These are phyloP conservation scores for Aegilops longissima DNA, from an alignment of 176 grass and related monocot genomes.

Conservation along the genomic window DNA sequence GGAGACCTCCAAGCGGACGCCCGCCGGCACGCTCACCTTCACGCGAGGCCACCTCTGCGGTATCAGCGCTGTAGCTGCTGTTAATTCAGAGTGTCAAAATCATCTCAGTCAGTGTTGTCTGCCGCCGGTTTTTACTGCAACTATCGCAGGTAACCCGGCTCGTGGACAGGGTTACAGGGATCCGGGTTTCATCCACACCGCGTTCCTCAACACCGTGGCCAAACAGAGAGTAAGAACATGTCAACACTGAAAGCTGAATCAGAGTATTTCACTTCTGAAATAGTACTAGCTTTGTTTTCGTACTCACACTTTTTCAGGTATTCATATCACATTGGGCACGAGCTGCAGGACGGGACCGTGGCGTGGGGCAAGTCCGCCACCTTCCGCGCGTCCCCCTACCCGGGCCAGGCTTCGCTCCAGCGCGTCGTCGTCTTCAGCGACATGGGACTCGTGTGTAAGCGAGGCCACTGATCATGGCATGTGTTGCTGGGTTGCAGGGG, in stretches of 20 bases:
- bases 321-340: constrained; percentile 62
- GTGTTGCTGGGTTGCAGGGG: neutral
- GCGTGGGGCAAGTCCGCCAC: constrained; percentile 60
- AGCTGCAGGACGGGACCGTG: constrained; percentile 51
- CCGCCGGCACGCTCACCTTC: constrained; percentile 74
- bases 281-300: too few species aligned
- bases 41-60: constrained; percentile 54
- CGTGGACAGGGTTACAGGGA: constrained; percentile 77
- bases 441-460: constrained; percentile 47
- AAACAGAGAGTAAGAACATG: constrained; percentile 58
- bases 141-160: constrained; percentile 52
- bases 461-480: neutral
- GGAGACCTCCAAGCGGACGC: constrained; percentile 38
- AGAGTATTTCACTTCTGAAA: too few species aligned
- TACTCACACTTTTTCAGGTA: constrained; percentile 37
- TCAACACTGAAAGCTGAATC: too few species aligned
- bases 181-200: constrained; percentile 85
- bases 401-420: constrained; percentile 75
- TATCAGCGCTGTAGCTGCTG: constrained; percentile 2
- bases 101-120: neutral
- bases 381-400: constrained; percentile 69
- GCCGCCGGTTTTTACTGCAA: neutral
- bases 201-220: constrained; percentile 81
- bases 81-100: neutral
- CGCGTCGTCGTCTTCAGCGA: constrained; percentile 76